Conservation (phyloP, 2,329 filamentous ascomycete genomes). For the Arachnomyces sp. region DNA sequence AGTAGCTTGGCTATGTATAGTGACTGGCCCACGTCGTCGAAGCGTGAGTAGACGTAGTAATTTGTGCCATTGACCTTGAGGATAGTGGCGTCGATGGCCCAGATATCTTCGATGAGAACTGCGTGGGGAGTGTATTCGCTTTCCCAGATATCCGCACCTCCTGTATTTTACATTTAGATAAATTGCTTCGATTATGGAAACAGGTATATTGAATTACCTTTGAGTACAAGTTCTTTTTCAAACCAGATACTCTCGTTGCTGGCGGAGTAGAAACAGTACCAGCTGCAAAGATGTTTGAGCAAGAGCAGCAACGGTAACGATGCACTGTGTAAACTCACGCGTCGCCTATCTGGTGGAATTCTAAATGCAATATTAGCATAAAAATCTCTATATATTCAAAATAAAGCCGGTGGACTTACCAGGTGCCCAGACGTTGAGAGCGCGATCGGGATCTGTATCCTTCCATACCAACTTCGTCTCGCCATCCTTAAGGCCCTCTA, state of each 20-base stretch:
- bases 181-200: too few relatives aligned
- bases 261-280: constrained; percentile 53
- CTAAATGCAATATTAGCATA: neutral
- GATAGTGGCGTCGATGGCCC: constrained; percentile 47
- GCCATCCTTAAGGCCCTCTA: constrained; percentile 49
- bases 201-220: constrained; percentile 33
- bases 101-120: constrained; percentile 41
- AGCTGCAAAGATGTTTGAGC: constrained; percentile 15
- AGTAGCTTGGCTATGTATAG: constrained; percentile 35
- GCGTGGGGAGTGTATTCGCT: constrained; percentile 43
- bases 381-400: constrained; percentile 28
- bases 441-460: constrained; percentile 38
- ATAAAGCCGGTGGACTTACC: constrained; percentile 38
- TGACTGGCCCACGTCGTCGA: constrained; percentile 31
- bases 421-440: constrained; percentile 52
- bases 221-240: constrained; percentile 44
- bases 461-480: constrained; percentile 45
- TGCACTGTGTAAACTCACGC: neutral
- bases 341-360: too few relatives aligned
- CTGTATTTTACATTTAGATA: neutral
- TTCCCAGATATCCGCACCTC: constrained; percentile 43
- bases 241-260: constrained; percentile 39
- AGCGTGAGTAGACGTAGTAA: constrained; percentile 48
- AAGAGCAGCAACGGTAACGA: neutral
- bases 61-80: constrained; percentile 42